These are phyloP conservation scores for Calamus simplicifolius DNA, from an alignment of 176 grass and related monocot genomes.

Conservation along the genomic window DNA sequence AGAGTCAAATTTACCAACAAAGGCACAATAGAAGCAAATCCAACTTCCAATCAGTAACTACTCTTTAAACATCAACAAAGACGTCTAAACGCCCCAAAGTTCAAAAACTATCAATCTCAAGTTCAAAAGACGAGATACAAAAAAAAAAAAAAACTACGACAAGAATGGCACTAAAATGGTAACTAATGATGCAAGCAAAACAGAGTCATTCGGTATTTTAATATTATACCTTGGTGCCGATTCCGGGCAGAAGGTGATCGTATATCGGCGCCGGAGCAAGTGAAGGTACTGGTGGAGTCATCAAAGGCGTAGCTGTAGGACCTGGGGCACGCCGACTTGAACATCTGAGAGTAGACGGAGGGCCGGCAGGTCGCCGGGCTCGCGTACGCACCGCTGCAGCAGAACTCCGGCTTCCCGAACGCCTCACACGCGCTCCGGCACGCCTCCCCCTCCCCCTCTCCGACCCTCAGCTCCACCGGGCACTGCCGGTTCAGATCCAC, in stretches of 20 bases:
- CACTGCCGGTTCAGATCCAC: slow-evolving; percentile 72
- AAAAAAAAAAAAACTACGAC: too few species aligned
- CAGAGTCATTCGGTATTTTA: too few species aligned
- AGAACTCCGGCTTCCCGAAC: slow-evolving; percentile 83
- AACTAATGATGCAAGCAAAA: background rate
- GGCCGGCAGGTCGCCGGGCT: slow-evolving; percentile 72
- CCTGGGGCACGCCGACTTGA: slow-evolving; percentile 84
- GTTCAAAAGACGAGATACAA: too few species aligned
- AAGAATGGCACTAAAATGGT: too few species aligned
- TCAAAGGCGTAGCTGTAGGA: slow-evolving; percentile 99
- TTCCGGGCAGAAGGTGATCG: slow-evolving; percentile 89
- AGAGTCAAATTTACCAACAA: too few species aligned
- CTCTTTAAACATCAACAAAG: too few species aligned
- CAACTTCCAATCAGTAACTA: too few species aligned
- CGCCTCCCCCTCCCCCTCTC: slow-evolving; percentile 41
- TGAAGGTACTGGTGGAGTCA: slow-evolving; percentile 85
- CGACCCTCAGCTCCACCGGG: slow-evolving; percentile 54
- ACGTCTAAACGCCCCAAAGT: too few species aligned
- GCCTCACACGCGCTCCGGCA: slow-evolving; percentile 91
- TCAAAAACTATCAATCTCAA: too few species aligned
- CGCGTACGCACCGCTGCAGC: slow-evolving; percentile 79
- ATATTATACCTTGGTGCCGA: slow-evolving; percentile 29
- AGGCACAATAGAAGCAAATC: too few species aligned
- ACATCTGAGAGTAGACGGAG: slow-evolving; percentile 66
- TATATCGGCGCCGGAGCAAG: slow-evolving; percentile 73